A percentile compares a stretch with the other conserved stretches of the same genome.
phyloP scores from a whole-genome alignment of 345 rosid species.

The Boechera divaricarpa region DNA sequence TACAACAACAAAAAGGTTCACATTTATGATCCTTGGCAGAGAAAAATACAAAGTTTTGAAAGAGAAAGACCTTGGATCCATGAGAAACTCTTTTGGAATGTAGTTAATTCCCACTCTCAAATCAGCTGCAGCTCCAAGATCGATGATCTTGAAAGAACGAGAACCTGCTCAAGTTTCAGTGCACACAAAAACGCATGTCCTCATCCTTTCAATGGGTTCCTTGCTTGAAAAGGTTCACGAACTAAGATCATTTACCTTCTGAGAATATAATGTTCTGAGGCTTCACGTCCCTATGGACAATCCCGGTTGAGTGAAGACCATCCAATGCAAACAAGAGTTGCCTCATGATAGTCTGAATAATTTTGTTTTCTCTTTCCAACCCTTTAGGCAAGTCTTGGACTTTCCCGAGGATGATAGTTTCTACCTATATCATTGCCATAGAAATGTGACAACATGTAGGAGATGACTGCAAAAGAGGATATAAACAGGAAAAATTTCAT shows the following conservation, averaged over 20 bases:
- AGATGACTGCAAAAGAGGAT: not conserved
- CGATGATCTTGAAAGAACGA: constrained; percentile 88
- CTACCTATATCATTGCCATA: constrained; percentile 61
- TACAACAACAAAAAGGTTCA: not conserved
- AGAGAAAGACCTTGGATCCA: constrained; percentile 79
- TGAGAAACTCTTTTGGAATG: constrained; percentile 94
- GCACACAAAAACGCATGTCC: constrained; percentile 11
- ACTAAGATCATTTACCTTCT: constrained; percentile 65
- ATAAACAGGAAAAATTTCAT: constrained; percentile 47
- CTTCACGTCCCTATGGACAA: constrained; percentile 93
- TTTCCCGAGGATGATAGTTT: constrained; percentile 81
- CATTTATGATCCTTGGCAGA: constrained; percentile 9
- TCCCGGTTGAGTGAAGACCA: constrained; percentile 97
- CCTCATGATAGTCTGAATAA: constrained; percentile 88
- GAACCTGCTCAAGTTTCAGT: constrained; percentile 64
- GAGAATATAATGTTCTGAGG: constrained; percentile 95
- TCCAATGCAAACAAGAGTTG: constrained; percentile 92
- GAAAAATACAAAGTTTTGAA: constrained; percentile 16
- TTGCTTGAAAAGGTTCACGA: constrained; percentile 20
- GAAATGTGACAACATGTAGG: constrained; percentile 7
- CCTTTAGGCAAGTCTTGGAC: constrained; percentile 83
- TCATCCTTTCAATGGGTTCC: constrained; percentile 25
- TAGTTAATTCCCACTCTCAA: constrained; percentile 95
- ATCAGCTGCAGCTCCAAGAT: constrained; percentile 99
- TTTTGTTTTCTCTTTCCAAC: constrained; percentile 79